Evolutionary conservation across 2,329 filamentous ascomycete species (phyloP).

Genomic region (Neofusicoccum kwambonambiense): DNA sequence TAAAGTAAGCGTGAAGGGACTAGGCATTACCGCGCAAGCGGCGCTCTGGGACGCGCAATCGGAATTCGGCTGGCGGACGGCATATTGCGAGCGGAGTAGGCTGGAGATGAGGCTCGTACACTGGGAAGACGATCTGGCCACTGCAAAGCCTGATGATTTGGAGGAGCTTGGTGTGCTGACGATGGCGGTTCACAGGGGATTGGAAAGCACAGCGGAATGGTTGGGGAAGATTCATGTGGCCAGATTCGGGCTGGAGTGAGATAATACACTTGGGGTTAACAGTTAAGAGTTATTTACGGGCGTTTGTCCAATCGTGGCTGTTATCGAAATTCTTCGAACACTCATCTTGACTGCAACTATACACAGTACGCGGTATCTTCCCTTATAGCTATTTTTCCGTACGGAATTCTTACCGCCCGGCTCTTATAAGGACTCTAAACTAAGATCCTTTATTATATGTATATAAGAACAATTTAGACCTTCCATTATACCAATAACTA

Average conservation of each 20-base stretch:
- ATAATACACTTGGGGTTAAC: too few species aligned
- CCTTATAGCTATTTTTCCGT: too few species aligned
- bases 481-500: too few species aligned
- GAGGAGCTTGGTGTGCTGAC: slow-evolving; percentile 24
- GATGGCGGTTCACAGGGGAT: slow-evolving; percentile 22
- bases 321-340: too few species aligned
- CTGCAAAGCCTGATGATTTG: slow-evolving; percentile 19
- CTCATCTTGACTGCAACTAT: too few species aligned
- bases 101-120: slow-evolving; percentile 13
- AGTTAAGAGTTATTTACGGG: too few species aligned
- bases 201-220: slow-evolving; percentile 19
- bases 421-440: too few species aligned
- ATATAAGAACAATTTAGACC: too few species aligned
- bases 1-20: neutral
- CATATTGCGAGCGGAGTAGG: slow-evolving; percentile 9
- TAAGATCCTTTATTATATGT: too few species aligned
- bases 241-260: neutral
- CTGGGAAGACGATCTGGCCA: slow-evolving; percentile 19
- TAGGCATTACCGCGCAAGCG: slow-evolving; percentile 21
- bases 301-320: too few species aligned
- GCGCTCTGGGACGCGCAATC: slow-evolving; percentile 22
- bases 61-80: slow-evolving; percentile 18
- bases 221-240: neutral
- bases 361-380: too few species aligned
- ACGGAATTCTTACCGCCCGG: too few species aligned